Base-by-base conservation (phyloP, 1,284 basidiomycete species). In the Kwoniella shivajii region DNA sequence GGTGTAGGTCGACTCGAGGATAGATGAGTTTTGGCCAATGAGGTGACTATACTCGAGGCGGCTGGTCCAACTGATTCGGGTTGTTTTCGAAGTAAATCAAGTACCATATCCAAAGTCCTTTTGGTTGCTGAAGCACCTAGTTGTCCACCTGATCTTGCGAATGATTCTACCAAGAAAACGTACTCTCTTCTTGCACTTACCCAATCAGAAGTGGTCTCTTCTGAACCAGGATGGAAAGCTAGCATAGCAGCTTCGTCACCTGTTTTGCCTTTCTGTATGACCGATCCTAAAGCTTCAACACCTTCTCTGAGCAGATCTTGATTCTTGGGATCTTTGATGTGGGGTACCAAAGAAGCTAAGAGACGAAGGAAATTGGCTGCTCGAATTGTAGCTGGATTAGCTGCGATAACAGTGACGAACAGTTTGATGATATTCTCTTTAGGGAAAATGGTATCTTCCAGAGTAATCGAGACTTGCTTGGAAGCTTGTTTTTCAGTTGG, bases 381-480 rank as follows among this genome's bases (percentile, higher is more conserved):
- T 22, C 88, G 84, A 22, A 81, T 73, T 42, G 85, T 84, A 0
- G 83, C 80, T 10, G 86, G 82, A 69, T 89, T 86, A 60, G 89
- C 86, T 2, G 88, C 88, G 54, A 91, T 89, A 58, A 90, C 86
- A 2, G 88, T 90, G 30, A 90, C 80, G 67, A 90, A 84, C 13
- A 91, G 80, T 24, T 85, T 83, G 31, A 89, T 83, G 38, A 90
- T 81, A 66, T 90, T 83, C 56, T 87, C 87, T 60, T 85, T 80
- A 9, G 80, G 80, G 22, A 90, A 81, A 2, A 81, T 74, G 57
- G 80, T 81, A 29, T 80, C 80, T 68, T 86, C 86, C 58, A 87
- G 86, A 67, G 86, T 83, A 42, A 88, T 83, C 0, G 66, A 66
- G 81, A 82, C 79, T 57, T 84, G 73, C 7, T 78, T 78, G 18